A percentile compares a stretch with the other conserved stretches of the same genome.
These are phyloP conservation scores for Lipomyces spencermartinsiae DNA, from an alignment of 805 yeast genomes.

Conservation along the genomic window DNA sequence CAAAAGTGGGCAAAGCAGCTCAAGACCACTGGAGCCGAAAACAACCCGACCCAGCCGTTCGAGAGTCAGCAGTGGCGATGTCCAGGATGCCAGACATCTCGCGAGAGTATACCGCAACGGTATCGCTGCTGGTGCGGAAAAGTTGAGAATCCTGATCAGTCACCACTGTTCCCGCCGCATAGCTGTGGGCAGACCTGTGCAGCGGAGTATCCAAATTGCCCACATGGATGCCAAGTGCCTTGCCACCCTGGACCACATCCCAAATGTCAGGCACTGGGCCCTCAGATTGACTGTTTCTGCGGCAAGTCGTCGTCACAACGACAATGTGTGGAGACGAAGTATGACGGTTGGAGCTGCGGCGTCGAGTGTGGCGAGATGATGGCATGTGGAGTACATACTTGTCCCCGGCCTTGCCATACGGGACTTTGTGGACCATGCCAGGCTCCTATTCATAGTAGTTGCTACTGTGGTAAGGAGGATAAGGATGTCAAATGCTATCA, in stretches of 20 bases:
- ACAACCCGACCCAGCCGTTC: slow-evolving; percentile 12
- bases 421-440: slow-evolving; percentile 83
- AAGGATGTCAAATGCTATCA: slow-evolving; percentile 55
- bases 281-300: slow-evolving; percentile 72
- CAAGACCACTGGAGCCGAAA: slow-evolving; percentile 45
- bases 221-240: slow-evolving; percentile 73
- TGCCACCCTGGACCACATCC: slow-evolving; percentile 95
- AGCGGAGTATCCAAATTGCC: slow-evolving; percentile 57
- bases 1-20: slow-evolving; percentile 85
- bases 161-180: slow-evolving; percentile 67
- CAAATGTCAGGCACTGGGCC: slow-evolving; percentile 79
- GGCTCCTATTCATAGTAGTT: slow-evolving; percentile 54
- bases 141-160: slow-evolving; percentile 61
- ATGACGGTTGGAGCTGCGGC: slow-evolving; percentile 73
- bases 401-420: slow-evolving; percentile 70
- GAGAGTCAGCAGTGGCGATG: slow-evolving; percentile 71
- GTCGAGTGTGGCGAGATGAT: slow-evolving; percentile 63
- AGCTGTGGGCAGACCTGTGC: slow-evolving; percentile 89
- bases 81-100: slow-evolving; percentile 73
- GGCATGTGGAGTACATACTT: slow-evolving; percentile 76
- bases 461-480: slow-evolving; percentile 76
- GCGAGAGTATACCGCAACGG: slow-evolving; percentile 55
- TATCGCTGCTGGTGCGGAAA: slow-evolving; percentile 92
- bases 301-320: slow-evolving; percentile 69
- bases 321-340: slow-evolving; percentile 77